Base-by-base conservation (phyloP, 225 moss, liverwort and hornwort species). In the Ulota crispa region DNA sequence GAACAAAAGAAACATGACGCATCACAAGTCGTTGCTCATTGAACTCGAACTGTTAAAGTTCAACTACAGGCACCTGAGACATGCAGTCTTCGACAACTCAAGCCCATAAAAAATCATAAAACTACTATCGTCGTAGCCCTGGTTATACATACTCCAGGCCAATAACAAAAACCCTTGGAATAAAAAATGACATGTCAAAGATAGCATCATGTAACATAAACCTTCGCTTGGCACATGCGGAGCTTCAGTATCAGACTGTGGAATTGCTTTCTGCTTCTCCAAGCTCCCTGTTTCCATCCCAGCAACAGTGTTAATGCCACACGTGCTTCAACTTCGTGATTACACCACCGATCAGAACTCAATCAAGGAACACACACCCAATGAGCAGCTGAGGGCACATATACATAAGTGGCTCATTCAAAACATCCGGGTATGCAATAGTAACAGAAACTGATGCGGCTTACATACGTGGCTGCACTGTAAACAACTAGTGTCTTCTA, bases 171-270 rank as follows among this genome's bases (percentile, higher is more conserved):
- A 57, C 27, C 32, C 42, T 43, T 27, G 24, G 36, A 4, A 66
- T 60, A 45, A 31, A 15, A 57, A 8, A 53, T 14, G 6, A 32
- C 54, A 54, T 10, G 67, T 13, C 70, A 47, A 62, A 70, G 15
- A 56, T 9, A 32, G 45, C 34, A 78, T 57, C 64, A 26, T 56
- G 43, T 19, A 78, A 73, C 20, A 72, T 76, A 50, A 64, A 89
- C 87, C 89, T 85, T 59, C 87, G 78, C 57, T 32, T 42, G 78
- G 39, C 31, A 34, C 2, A 7, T 68, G 71, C 72, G 67, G 72
- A 61, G 78, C 68, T 85, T 85, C 89, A 63, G 78, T 13, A 67
- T 89, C 89, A 76, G 83, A 76, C 63, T 81, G 83, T 76, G 81
- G 70, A 77, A 86, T 80, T 36, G 82, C 79, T 75, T 80, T 70